phyloP scores from a whole-genome alignment of 257 asterid species.

The Przewalskia tangutica region DNA sequence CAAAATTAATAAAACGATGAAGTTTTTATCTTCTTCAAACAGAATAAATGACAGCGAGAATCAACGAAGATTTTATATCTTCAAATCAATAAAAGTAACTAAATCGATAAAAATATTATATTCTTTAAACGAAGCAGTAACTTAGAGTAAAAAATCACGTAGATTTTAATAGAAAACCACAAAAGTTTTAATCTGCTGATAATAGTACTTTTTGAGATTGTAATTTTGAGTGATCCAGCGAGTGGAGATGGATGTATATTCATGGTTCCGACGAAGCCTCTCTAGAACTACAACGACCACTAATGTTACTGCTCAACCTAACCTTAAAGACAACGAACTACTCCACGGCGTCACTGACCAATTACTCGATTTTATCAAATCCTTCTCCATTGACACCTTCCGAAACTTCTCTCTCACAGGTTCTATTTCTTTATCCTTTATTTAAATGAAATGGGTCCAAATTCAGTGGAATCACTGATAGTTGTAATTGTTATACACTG shows the following conservation, averaged over 20 bases:
- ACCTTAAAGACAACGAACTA: constrained; percentile 7
- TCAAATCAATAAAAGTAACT: no score
- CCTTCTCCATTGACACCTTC: constrained; percentile 71
- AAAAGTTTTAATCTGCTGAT: no score
- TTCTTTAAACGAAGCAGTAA: no score
- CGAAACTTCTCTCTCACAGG: constrained; percentile 50
- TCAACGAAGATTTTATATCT: no score
- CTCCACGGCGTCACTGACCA: constrained; percentile 58
- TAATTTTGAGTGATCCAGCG: no score
- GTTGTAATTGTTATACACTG: not conserved
- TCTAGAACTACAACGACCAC: constrained; percentile 23
- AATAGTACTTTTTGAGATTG: no score
- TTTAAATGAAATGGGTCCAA: not conserved
- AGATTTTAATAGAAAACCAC: no score
- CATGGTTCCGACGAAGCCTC: constrained; percentile 65
- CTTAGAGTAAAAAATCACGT: no score
- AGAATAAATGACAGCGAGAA: no score
- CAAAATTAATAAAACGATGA: no score
- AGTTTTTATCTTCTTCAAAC: no score
- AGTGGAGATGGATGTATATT: constrained; percentile 38
- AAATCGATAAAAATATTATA: no score
- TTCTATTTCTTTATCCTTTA: not conserved
- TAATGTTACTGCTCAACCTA: not conserved
- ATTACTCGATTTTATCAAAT: constrained; percentile 50
- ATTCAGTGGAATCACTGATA: not conserved